Evolutionary conservation across 768 basidiomycete genomes (phyloP).

Genomic region (Lactarius pseudohatsudake): DNA sequence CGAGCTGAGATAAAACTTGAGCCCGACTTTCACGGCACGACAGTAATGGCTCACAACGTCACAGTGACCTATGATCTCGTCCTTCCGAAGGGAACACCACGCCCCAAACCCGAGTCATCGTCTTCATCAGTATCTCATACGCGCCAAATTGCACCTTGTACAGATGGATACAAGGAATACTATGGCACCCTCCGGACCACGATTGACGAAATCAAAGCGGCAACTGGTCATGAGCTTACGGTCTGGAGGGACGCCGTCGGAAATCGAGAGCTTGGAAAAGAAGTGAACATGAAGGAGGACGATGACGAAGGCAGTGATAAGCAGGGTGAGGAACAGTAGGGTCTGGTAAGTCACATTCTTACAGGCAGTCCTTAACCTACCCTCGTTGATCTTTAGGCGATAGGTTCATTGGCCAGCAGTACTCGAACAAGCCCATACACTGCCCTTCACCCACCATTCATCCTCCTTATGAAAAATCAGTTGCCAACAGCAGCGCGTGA

Average conservation of each 20-base stretch:
- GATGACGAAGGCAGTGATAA: conserved; percentile 51
- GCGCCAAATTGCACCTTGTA: conserved; percentile 31
- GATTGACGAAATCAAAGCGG: conserved; percentile 51
- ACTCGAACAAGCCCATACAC: not conserved
- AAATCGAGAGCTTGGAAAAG: conserved; percentile 60
- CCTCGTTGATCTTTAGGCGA: not conserved
- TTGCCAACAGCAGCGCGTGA: not conserved
- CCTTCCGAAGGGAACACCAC: conserved; percentile 38
- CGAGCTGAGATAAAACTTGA: not conserved
- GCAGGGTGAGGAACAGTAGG: conserved; percentile 31
- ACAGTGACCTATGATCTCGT: conserved; percentile 46
- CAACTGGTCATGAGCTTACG: conserved; percentile 67
- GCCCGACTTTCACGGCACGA: conserved; percentile 8
- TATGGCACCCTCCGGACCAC: conserved; percentile 51
- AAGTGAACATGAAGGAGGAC: conserved; percentile 46
- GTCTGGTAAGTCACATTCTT: not conserved
- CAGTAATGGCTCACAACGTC: conserved; percentile 31
- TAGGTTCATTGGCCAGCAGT: not conserved
- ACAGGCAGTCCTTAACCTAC: not conserved
- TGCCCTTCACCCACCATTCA: not conserved
- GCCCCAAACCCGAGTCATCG: conserved; percentile 25
- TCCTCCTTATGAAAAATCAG: not conserved
- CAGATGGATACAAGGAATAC: conserved; percentile 39
- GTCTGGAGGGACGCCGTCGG: conserved; percentile 74
- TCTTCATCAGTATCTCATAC: conserved; percentile 29